Base-by-base conservation (phyloP, 352 stramenopile genomes). In the Pythium scleroteichum region DNA sequence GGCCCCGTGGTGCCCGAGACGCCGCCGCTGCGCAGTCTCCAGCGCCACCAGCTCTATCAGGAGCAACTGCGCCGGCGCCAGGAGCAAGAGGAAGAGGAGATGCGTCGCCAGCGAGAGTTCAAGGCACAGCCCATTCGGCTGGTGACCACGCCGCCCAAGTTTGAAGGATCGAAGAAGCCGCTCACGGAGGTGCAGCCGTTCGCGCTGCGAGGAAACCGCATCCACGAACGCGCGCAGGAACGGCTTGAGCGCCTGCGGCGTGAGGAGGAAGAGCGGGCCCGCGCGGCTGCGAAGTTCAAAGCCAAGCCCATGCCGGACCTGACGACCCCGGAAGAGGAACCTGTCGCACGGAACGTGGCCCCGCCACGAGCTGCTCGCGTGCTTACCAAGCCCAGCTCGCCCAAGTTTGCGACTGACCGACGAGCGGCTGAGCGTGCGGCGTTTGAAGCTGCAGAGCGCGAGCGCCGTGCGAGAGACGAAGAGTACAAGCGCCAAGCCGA, bases 111-210 rank as follows among this genome's bases (percentile, higher is more conserved):
- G 53, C 79, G 68, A 5, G 72, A 86, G 47, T 93, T 93, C 42
- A 73, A 73, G 72, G 83, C 83, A 8, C 80, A 91, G n/a, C 83
- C 83, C 0, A 87, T 93, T 45, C 78, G 76, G 32, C 39, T 89
- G 26, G 73, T 72, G 1, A 76, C 79, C 12, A 84, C 69, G 7
- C 83, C 81, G 27, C 70, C 68, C 14, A 76, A 57, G 35, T 91
- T 91, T 54, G 74, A 88, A 64, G 81, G 83, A 19, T 91, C 83
- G 0, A 80, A 69, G n/a, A 86, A 86, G 51, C 83, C 81, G 24
- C 66, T 88, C 16, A 93, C 83, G 1, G 81, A 90, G 40, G 68
- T 88, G 12, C 69, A 82, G 54, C 83, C 81, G 17, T 93, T 93
- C 35, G 56, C 79, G 17, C 62, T 93, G 3, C 72, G 71, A 24